A percentile compares a stretch with the other conserved stretches of the same genome.
These are phyloP conservation scores for Hypericum perforatum DNA, from an alignment of 345 rosid species.

Conservation along the genomic window DNA sequence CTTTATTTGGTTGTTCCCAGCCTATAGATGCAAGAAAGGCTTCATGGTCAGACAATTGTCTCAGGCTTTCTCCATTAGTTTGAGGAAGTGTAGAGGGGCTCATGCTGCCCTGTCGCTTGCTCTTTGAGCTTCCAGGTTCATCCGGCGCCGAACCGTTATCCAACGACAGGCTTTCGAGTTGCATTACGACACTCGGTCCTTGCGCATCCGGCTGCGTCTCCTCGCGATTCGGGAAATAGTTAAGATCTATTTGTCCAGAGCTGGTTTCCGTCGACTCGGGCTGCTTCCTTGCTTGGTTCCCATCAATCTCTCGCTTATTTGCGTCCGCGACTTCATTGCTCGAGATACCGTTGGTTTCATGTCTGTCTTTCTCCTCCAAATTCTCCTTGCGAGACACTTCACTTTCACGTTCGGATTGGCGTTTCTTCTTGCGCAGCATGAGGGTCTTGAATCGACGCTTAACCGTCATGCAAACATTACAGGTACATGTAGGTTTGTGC, in stretches of 20 bases:
- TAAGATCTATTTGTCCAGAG: conserved; percentile 44
- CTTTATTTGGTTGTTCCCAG: no score
- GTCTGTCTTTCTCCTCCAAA: conserved; percentile 18
- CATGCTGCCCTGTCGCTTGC: no score
- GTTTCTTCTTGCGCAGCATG: conserved; percentile 80
- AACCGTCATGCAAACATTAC: conserved; percentile 90
- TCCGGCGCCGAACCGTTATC: no score
- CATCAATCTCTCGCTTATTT: conserved; percentile 27
- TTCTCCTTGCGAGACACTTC: conserved; percentile 28
- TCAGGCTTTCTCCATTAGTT: no score
- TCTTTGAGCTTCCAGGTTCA: no score
- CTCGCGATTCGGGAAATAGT: conserved; percentile 40
- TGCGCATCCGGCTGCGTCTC: conserved; percentile 5
- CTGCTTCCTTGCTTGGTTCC: conserved; percentile 20
- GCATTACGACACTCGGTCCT: no score
- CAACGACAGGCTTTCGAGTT: no score
- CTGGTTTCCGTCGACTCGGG: conserved; percentile 31
- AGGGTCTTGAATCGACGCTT: conserved; percentile 85
- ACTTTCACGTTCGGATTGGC: conserved; percentile 56
- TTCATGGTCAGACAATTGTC: no score
- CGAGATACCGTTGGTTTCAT: conserved; percentile 20
- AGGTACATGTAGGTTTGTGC: conserved; percentile 66
- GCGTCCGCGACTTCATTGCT: conserved; percentile 6
- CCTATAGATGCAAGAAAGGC: no score
- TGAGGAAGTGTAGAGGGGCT: no score